Conservation (phyloP, 352 stramenopile species). For the Thalassiosira delicatula region DNA sequence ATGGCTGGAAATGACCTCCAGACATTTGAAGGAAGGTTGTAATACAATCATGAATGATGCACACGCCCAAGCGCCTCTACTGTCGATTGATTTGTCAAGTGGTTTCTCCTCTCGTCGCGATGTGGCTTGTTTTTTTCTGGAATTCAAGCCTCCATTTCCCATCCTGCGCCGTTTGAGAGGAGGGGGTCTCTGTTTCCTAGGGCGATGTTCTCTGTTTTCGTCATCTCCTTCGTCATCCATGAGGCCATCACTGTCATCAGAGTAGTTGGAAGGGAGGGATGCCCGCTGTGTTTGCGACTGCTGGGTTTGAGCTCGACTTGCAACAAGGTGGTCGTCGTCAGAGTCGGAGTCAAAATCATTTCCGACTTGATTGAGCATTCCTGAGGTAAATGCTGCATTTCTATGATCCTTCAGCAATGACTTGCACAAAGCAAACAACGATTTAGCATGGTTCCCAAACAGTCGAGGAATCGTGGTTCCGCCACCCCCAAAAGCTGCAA, state of each 20-base stretch:
- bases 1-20: slow-evolving; percentile 65
- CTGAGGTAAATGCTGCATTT: slow-evolving; percentile 39
- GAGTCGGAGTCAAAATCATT: slow-evolving; percentile 44
- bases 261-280: slow-evolving; percentile 28
- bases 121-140: slow-evolving; percentile 29
- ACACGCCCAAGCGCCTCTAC: slow-evolving; percentile 51
- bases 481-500: slow-evolving; percentile 29
- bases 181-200: slow-evolving; percentile 27
- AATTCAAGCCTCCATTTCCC: slow-evolving; percentile 12
- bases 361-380: not conserved
- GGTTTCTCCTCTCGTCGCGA: not conserved
- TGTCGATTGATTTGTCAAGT: slow-evolving; percentile 42
- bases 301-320: slow-evolving; percentile 28
- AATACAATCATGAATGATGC: slow-evolving; percentile 62
- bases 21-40: slow-evolving; percentile 54
- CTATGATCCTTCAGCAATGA: slow-evolving; percentile 54
- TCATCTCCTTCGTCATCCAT: slow-evolving; percentile 53
- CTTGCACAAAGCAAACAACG: slow-evolving; percentile 53
- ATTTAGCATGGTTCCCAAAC: slow-evolving; percentile 51
- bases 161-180: slow-evolving; percentile 52
- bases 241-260: slow-evolving; percentile 58
- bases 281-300: slow-evolving; percentile 21
- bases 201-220: slow-evolving; percentile 20
- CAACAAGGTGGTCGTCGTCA: slow-evolving; percentile 38
- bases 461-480: slow-evolving; percentile 28